Evolutionary conservation across 2,329 filamentous ascomycete species (phyloP), one percentile per base, ranked within the genome.

Genomic region (Didymellaceae sp.): DNA sequence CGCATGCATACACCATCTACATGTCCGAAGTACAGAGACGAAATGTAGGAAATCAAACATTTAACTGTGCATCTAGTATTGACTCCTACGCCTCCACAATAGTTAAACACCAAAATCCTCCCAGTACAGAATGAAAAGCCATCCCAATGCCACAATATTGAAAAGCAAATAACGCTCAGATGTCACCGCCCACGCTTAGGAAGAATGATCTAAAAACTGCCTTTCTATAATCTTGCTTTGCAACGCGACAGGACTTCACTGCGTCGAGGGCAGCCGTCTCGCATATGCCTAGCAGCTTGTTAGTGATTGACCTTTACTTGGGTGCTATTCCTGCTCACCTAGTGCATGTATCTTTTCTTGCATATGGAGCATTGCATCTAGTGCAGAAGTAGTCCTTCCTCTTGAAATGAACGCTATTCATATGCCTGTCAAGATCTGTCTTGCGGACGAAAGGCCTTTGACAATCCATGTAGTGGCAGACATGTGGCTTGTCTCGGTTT

Each of bases 271-370:
- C 89, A 91, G 11, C 88, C 88, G 62, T 91, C 88, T 70, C 89
- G 86, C 78, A 88, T 85, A 62, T 92, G 88, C 66, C 88, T 91
- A 58, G 31, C 34, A 30, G 14, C n/a, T 25, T 22, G 46, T 72
- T 54, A 71, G 58, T 47, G 6, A 35, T 6, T 30, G 20, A 32
- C 26, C 32, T 39, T 35, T 45, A 16, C 26, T 20, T 9, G 14
- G 8, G 7, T 6, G n/a, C 16, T 14, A 8, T 24, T 4, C n/a
- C 13, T 43, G 54, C 80, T 74, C 74, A 90, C 89, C 90, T 87
- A 74, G 86, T 77, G n/a, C 94, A 78, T 1, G 90, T 94, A 65
- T 95, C 90, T 70, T 91, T 91, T 34, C 90, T 82, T 20, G 89
- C 86, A 76, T 95, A 95, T 32, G 82, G 79, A 45, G 84, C 81